Evolutionary conservation across 306 rosid species (phyloP).

Genomic region (Trifolium subterraneum): DNA sequence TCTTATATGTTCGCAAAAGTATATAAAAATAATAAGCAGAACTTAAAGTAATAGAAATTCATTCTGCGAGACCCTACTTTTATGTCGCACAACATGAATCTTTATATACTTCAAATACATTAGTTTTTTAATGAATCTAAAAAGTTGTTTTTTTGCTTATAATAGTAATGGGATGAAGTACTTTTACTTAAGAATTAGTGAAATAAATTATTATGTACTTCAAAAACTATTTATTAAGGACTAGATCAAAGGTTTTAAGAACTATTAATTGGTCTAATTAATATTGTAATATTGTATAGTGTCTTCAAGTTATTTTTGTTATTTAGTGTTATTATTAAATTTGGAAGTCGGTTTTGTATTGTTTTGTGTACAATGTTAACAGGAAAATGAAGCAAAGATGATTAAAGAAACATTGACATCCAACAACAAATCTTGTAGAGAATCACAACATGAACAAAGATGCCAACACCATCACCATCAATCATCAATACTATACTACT

Average conservation of each 20-base stretch:
- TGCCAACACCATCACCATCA: constrained; percentile 37
- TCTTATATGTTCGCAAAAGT: too few species aligned
- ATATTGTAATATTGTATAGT: background rate
- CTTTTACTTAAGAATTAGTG: too few species aligned
- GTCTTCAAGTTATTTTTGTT: constrained; percentile 39
- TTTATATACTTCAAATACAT: too few species aligned
- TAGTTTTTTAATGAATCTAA: too few species aligned
- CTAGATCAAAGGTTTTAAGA: background rate
- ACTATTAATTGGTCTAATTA: background rate
- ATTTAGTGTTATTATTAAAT: constrained; percentile 22
- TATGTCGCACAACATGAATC: too few species aligned
- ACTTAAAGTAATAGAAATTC: too few species aligned
- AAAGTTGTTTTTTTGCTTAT: too few species aligned
- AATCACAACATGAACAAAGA: constrained; percentile 54
- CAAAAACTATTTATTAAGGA: background rate
- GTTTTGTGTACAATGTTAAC: constrained; percentile 31
- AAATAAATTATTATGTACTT: background rate
- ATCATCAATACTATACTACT: constrained; percentile 68
- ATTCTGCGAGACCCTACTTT: too few species aligned
- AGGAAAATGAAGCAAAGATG: constrained; percentile 54
- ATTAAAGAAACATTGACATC: constrained; percentile 50
- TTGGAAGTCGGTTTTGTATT: constrained; percentile 32
- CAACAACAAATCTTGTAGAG: constrained; percentile 62
- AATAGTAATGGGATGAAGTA: too few species aligned
- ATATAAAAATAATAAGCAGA: too few species aligned